These are phyloP conservation scores for Conidiobolus incongruus DNA, from an alignment of 371 early-diverging fungal genomes.

Conservation along the genomic window DNA sequence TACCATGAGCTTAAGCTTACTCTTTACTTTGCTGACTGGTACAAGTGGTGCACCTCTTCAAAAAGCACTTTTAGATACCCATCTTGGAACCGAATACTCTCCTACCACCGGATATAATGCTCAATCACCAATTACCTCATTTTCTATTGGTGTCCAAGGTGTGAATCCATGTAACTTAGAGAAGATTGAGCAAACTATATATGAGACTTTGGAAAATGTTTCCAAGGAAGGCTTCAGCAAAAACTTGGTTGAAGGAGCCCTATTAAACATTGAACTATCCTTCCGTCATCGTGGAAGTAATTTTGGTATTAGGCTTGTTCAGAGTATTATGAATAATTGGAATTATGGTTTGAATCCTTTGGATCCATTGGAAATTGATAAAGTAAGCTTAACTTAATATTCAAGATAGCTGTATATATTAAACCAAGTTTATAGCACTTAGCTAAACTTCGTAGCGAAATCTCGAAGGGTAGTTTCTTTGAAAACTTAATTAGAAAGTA, in stretches of 20 bases:
- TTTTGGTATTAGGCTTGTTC: slow-evolving; percentile 71
- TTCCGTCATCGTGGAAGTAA: slow-evolving; percentile 54
- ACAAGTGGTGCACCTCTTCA: slow-evolving; percentile 88
- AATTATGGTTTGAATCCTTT: slow-evolving; percentile 75
- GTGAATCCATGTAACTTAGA: slow-evolving; percentile 25
- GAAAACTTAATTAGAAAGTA: slow-evolving; percentile 43
- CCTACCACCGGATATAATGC: slow-evolving; percentile 73
- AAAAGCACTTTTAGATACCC: slow-evolving; percentile 78
- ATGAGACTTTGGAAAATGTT: slow-evolving; percentile 35
- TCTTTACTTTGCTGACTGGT: slow-evolving; percentile 57
- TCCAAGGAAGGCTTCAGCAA: slow-evolving; percentile 50
- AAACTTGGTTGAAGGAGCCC: slow-evolving; percentile 58
- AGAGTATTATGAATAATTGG: slow-evolving; percentile 55
- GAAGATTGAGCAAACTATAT: slow-evolving; percentile 40
- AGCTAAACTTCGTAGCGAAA: slow-evolving; percentile 28
- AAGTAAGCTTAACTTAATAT: slow-evolving; percentile 16
- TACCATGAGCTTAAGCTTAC: slow-evolving; percentile 53
- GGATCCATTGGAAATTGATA: slow-evolving; percentile 56
- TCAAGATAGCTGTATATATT: no score
- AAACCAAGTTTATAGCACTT: slow-evolving; percentile 4
- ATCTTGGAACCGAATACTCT: slow-evolving; percentile 79
- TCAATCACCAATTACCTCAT: slow-evolving; percentile 19
- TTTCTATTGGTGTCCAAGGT: slow-evolving; percentile 49
- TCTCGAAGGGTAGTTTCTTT: slow-evolving; percentile 40
- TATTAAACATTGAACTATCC: slow-evolving; percentile 76